Conservation (phyloP, 129 eudicot genomes). For the Ambrosia trifida region DNA sequence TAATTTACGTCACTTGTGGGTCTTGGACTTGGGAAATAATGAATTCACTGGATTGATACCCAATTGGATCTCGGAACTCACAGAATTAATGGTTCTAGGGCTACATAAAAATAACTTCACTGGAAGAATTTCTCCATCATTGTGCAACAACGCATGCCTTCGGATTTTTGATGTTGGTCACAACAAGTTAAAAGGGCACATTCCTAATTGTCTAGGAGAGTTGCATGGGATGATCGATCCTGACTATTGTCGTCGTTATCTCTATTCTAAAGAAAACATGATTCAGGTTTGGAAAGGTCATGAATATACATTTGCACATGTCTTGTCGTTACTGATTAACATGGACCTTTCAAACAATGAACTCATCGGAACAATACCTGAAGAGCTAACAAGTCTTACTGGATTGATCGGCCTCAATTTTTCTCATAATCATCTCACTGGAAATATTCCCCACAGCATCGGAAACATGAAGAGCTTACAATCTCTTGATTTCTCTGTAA, state of each 20-base stretch:
- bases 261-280: not conserved
- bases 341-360: slow-evolving; percentile 25
- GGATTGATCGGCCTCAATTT: not conserved
- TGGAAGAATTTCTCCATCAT: slow-evolving; percentile 23
- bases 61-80: slow-evolving; percentile 1
- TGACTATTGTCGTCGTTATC: not conserved
- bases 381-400: not conserved
- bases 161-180: slow-evolving; percentile 25
- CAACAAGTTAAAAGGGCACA: slow-evolving; percentile 21
- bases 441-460: slow-evolving; percentile 25
- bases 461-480: slow-evolving; percentile 19
- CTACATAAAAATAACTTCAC: slow-evolving; percentile 19
- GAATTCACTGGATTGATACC: slow-evolving; percentile 8
- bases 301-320: not conserved
- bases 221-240: not conserved
- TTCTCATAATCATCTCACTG: slow-evolving; percentile 17
- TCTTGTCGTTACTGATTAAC: not conserved
- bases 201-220: slow-evolving; percentile 26
- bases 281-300: not conserved
- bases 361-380: not conserved
- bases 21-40: slow-evolving; percentile 30
- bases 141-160: slow-evolving; percentile 27
- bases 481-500: slow-evolving; percentile 31
- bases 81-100: not conserved
- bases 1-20: not conserved